phyloP scores from a whole-genome alignment of 2,329 filamentous ascomycete genomes.

The Didymella pinodella region DNA sequence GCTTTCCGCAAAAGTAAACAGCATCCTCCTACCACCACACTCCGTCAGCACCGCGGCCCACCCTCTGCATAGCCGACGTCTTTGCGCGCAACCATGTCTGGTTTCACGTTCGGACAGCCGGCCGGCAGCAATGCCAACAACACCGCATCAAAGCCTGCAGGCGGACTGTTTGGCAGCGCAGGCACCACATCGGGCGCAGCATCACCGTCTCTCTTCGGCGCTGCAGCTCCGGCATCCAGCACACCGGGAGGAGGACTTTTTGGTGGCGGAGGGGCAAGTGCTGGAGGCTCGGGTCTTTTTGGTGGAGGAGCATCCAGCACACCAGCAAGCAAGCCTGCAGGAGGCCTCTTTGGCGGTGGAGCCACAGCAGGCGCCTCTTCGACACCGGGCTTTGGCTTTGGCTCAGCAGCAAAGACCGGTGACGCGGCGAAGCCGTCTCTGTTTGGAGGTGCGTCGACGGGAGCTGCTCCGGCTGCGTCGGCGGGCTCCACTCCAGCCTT shows the following conservation, averaged over 20 bases:
- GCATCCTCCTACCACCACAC: constrained; percentile 19
- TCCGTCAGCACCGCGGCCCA: neutral
- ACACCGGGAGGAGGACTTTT: constrained; percentile 31
- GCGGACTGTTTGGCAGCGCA: constrained; percentile 39
- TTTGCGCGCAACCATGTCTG: constrained; percentile 35
- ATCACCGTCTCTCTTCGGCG: constrained; percentile 39
- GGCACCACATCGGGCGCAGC: constrained; percentile 35
- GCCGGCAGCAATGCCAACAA: constrained; percentile 25
- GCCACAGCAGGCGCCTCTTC: constrained; percentile 35
- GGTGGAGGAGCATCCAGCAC: constrained; percentile 39
- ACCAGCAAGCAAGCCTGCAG: constrained; percentile 39
- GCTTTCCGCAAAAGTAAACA: constrained; percentile 26
- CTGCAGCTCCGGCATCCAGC: constrained; percentile 29
- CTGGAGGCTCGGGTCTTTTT: constrained; percentile 35
- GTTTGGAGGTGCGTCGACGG: constrained; percentile 32
- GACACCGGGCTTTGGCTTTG: constrained; percentile 26
- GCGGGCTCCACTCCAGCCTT: constrained; percentile 28
- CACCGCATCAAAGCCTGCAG: constrained; percentile 40
- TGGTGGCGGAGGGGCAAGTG: constrained; percentile 19
- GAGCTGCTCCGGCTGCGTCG: constrained; percentile 22
- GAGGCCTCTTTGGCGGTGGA: constrained; percentile 40
- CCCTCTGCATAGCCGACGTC: constrained; percentile 1
- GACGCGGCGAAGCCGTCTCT: constrained; percentile 36
- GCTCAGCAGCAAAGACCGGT: constrained; percentile 31
- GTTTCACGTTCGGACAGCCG: constrained; percentile 47